Percentiles rank a stretch among this genome's conserved stretches.
Evolutionary conservation across 345 rosid species (phyloP).

Genomic region (Citrus inodora): DNA sequence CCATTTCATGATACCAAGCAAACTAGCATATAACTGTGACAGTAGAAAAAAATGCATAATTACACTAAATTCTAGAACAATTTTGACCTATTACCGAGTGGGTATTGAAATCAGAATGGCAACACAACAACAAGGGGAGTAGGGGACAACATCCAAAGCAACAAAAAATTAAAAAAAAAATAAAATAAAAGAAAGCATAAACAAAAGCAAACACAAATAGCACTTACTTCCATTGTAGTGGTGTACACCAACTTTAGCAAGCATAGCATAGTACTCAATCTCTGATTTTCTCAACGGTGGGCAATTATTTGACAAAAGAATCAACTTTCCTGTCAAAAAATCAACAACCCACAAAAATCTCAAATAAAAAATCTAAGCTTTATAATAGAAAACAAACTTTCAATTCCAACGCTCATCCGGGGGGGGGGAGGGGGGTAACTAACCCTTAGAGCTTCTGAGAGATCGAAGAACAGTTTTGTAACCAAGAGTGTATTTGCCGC

Average conservation of each 20-base stretch:
- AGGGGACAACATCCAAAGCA: background rate
- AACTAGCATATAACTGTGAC: background rate
- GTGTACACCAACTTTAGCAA: slow-evolving; percentile 77
- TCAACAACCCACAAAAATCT: background rate
- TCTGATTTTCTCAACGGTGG: slow-evolving; percentile 84
- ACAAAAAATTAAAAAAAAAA: background rate
- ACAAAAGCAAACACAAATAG: background rate
- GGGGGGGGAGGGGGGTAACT: background rate
- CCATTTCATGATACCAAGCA: background rate
- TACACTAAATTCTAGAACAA: background rate
- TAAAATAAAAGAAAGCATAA: background rate
- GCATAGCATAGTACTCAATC: slow-evolving; percentile 84
- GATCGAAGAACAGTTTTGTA: slow-evolving; percentile 54
- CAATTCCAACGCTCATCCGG: background rate
- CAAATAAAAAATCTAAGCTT: background rate
- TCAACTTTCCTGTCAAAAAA: slow-evolving; percentile 28
- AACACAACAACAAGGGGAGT: too few species aligned
- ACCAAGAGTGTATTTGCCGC: slow-evolving; percentile 49
- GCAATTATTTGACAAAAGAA: slow-evolving; percentile 63
- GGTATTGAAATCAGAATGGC: background rate
- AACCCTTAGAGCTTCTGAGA: slow-evolving; percentile 46
- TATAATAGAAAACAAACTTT: background rate
- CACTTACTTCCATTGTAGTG: slow-evolving; percentile 79
- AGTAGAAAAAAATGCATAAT: background rate
- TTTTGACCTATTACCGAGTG: background rate